Evolutionary conservation across 2,329 filamentous ascomycete species (phyloP).

Genomic region (Aspergillus pseudonomiae): DNA sequence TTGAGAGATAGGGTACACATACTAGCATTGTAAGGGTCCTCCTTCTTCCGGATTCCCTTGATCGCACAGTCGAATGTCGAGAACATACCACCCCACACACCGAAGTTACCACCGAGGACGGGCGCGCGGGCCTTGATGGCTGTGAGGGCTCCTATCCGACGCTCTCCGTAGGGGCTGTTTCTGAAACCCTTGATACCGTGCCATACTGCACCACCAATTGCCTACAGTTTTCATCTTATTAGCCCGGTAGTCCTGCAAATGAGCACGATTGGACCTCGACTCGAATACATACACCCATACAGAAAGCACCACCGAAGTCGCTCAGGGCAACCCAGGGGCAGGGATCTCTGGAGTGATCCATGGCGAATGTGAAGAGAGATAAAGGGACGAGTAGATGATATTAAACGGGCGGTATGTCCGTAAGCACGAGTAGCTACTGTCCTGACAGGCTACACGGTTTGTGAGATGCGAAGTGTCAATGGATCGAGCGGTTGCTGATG

Average conservation of each 20-base stretch:
- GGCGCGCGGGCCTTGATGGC: slow-evolving; percentile 97
- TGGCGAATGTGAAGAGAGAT: slow-evolving; percentile 40
- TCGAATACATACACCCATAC: slow-evolving; percentile 78
- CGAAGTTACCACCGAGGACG: slow-evolving; percentile 95
- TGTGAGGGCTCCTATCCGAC: slow-evolving; percentile 92
- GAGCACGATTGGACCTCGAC: not conserved
- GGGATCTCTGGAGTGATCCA: slow-evolving; percentile 96
- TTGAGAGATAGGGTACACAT: slow-evolving; percentile 32
- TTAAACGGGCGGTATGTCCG: slow-evolving; percentile 4
- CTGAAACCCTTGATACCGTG: slow-evolving; percentile 95
- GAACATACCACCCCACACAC: slow-evolving; percentile 96
- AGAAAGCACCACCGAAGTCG: slow-evolving; percentile 96
- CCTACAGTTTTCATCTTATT: slow-evolving; percentile 48
- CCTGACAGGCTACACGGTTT: slow-evolving; percentile 12
- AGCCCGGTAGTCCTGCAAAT: not conserved
- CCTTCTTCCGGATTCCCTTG: slow-evolving; percentile 92
- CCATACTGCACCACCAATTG: slow-evolving; percentile 83
- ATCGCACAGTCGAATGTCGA: slow-evolving; percentile 95
- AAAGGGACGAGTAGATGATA: slow-evolving; percentile 3
- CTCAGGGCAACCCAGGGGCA: slow-evolving; percentile 96
- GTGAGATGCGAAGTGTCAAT: slow-evolving; percentile 8
- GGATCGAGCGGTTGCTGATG: slow-evolving; percentile 5
- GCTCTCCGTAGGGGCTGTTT: slow-evolving; percentile 88
- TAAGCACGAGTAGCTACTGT: slow-evolving; percentile 13
- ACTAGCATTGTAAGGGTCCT: slow-evolving; percentile 95